phyloP scores from a whole-genome alignment of 495 filamentous ascomycete genomes.

The Bacidia gigantensis region DNA sequence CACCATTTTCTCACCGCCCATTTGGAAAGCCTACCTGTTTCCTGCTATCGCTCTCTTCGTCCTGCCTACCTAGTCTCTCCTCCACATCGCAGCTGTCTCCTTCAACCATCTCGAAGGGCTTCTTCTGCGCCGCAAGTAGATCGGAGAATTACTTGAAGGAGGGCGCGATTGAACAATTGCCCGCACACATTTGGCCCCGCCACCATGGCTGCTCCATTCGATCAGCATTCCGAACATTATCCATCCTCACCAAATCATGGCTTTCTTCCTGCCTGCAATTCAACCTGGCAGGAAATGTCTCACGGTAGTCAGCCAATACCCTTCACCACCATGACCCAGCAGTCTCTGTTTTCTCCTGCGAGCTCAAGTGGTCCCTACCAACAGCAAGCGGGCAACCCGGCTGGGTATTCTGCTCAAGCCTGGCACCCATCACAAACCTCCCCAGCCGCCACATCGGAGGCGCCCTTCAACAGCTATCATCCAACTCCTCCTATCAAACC shows the following conservation, averaged over 20 bases:
- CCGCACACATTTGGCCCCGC: slow-evolving; percentile 19
- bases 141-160: no score
- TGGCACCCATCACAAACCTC: slow-evolving; percentile 26
- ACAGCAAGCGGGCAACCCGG: slow-evolving; percentile 4
- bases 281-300: slow-evolving; percentile 62
- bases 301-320: slow-evolving; percentile 24
- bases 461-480: slow-evolving; percentile 50
- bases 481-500: slow-evolving; percentile 34
- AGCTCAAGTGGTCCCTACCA: slow-evolving; percentile 23
- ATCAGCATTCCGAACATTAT: slow-evolving; percentile 56
- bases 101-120: neutral
- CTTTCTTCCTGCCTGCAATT: slow-evolving; percentile 60
- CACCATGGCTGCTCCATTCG: slow-evolving; percentile 53
- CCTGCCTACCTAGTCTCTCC: neutral
- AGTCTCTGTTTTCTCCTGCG: slow-evolving; percentile 18
- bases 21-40: neutral
- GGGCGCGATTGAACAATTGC: neutral
- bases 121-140: neutral
- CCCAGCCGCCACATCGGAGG: slow-evolving; percentile 47
- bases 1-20: neutral
- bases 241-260: slow-evolving; percentile 41
- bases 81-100: neutral
- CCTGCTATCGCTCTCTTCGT: neutral
- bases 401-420: slow-evolving; percentile 11
- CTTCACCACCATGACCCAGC: slow-evolving; percentile 20